Base-by-base conservation (phyloP, 495 filamentous ascomycete genomes). In the Niebla homalea region DNA sequence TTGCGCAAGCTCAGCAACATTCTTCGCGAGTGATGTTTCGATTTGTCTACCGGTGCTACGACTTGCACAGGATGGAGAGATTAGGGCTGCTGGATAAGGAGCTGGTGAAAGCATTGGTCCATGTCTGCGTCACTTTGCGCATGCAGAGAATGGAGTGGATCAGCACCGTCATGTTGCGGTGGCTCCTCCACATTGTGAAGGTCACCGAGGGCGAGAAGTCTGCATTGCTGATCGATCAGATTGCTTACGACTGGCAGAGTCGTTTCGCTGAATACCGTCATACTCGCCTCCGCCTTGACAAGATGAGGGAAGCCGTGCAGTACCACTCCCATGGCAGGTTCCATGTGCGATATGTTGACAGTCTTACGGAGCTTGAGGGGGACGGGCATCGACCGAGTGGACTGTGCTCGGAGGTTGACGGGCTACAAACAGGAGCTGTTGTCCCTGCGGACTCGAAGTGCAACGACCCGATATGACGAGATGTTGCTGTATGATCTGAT, bases 11-110 rank as follows among this genome's bases (percentile, higher is more conserved):
- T 15, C 15, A 38, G 20, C 44, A 54, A 40, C 8, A 55, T 19
- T 35, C n/a, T 32, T 45, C 51, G 5, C 48, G 55, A 23, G 37
- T 50, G 4, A 55, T 58, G 10, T 63, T 61, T n/a, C 51, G 58
- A 7, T 39, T 49, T 3, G 61, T 63, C 15, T 58, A 58, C 47
- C 32, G 50, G 23, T 58, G 55, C 47, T 67, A 60, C 48, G 51
- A 40, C 8, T 45, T 49, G n/a, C 55, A 65, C 11, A 42, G 42
- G 18, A 40, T 43, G 11, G 61, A 61, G 29, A 39, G 51, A 29
- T 23, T 58, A 15, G 62, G 56, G 8, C 47, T 44, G 6, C 11
- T 60, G 1, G 21, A 51, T 1, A 35, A 51, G 11, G 26, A 42
- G 15, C 48, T 67, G 26, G 48, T 49, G 12, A 47, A 52, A 15